These are phyloP conservation scores for Cordyceps sp. DNA, from an alignment of 2,329 filamentous ascomycete species.

Conservation along the genomic window DNA sequence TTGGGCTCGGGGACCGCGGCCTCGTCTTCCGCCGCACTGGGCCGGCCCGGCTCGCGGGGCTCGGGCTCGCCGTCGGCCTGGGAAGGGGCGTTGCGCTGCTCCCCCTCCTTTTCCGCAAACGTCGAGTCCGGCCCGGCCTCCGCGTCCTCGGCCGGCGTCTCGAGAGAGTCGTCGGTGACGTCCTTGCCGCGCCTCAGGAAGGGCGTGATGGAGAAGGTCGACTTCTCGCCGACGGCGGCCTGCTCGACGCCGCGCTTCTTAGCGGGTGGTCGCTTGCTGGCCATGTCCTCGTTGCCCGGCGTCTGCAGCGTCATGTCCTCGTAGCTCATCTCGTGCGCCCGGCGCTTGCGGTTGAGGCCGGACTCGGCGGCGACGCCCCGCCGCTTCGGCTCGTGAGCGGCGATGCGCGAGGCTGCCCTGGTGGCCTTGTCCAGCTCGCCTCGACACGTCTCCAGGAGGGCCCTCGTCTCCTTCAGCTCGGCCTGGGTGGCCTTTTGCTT, in stretches of 20 bases:
- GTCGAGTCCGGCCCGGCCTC: slow-evolving; percentile 1
- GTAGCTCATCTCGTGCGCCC: slow-evolving; percentile 24
- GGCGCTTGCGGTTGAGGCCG: slow-evolving; percentile 26
- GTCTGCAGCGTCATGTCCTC: slow-evolving; percentile 31
- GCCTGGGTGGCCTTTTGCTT: slow-evolving; percentile 56
- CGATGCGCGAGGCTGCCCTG: slow-evolving; percentile 3
- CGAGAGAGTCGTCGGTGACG: slow-evolving; percentile 26
- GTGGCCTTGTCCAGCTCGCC: slow-evolving; percentile 22
- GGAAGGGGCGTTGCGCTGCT: no score
- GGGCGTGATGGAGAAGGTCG: slow-evolving; percentile 82
- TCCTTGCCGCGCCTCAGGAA: slow-evolving; percentile 65
- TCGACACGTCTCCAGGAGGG: slow-evolving; percentile 20
- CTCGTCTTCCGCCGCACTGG: slow-evolving; percentile 1
- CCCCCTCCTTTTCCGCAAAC: slow-evolving; percentile 4
- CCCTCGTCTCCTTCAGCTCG: slow-evolving; percentile 48
- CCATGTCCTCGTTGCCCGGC: slow-evolving; percentile 23
- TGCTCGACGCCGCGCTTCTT: slow-evolving; percentile 43
- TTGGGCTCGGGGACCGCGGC: slow-evolving; percentile 3
- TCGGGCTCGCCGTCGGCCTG: slow-evolving; percentile 17
- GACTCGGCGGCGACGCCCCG: slow-evolving; percentile 9
- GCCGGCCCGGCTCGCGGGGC: slow-evolving; percentile 9
- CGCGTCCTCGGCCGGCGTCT: slow-evolving; percentile 5
- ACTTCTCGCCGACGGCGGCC: slow-evolving; percentile 58
- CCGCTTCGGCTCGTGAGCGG: slow-evolving; percentile 6
- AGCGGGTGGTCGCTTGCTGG: slow-evolving; percentile 19